Percentiles rank a stretch among this genome's conserved stretches.
Conservation (phyloP, 192 early-diverging fungal genomes). For the Coemansia sp. region DNA sequence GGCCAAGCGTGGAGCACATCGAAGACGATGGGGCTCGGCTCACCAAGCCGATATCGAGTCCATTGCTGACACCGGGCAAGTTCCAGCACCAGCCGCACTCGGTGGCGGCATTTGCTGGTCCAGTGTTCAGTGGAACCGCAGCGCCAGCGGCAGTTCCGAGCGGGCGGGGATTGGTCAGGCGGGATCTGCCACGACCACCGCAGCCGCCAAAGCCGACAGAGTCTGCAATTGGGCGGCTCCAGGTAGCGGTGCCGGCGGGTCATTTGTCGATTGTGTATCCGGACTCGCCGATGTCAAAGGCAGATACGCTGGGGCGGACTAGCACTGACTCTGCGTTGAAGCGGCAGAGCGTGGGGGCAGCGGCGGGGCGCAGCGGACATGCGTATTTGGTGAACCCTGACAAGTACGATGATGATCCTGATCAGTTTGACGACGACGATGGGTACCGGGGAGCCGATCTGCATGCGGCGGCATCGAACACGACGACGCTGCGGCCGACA, state of each 20-base stretch:
- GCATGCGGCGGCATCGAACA: slow-evolving; percentile 40
- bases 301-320: slow-evolving; percentile 39
- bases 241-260: slow-evolving; percentile 46
- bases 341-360: slow-evolving; percentile 16
- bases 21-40: neutral
- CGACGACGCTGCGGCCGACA: slow-evolving; percentile 44
- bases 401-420: neutral
- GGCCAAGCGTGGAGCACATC: neutral
- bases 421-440: neutral
- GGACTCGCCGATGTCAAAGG: slow-evolving; percentile 54
- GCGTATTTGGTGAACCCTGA: slow-evolving; percentile 50
- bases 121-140: neutral
- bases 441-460: slow-evolving; percentile 18
- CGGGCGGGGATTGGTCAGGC: neutral
- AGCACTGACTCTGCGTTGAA: slow-evolving; percentile 38
- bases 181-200: slow-evolving; percentile 8
- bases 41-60: slow-evolving; percentile 10
- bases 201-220: neutral
- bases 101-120: slow-evolving; percentile 4
- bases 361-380: slow-evolving; percentile 22
- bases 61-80: slow-evolving; percentile 9
- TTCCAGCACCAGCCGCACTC: slow-evolving; percentile 6
- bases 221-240: slow-evolving; percentile 19
- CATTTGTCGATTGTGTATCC: slow-evolving; percentile 54
- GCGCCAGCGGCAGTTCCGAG: slow-evolving; percentile 4